phyloP scores from a whole-genome alignment of 345 rosid genomes.

The Mercurialis annua region DNA sequence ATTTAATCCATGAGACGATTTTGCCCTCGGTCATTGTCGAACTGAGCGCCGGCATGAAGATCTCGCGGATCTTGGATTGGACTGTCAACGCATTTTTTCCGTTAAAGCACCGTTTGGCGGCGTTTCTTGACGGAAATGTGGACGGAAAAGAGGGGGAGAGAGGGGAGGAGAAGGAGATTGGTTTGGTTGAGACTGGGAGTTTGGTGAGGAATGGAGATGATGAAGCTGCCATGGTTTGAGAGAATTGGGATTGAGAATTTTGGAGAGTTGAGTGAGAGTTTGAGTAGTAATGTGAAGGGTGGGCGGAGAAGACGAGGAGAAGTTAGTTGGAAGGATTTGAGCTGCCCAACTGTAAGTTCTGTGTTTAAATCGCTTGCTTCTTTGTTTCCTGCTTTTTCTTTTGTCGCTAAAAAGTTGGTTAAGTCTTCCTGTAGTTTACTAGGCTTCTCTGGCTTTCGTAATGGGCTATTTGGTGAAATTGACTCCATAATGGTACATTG shows the following conservation, averaged over 20 bases:
- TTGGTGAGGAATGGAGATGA: slow-evolving; percentile 18
- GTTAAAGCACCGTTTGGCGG: slow-evolving; percentile 12
- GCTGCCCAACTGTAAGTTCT: slow-evolving; percentile 20
- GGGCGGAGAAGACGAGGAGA: slow-evolving; percentile 89
- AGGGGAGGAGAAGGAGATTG: slow-evolving; percentile 34
- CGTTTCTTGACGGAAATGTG: slow-evolving; percentile 16
- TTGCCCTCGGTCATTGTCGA: slow-evolving; percentile 99
- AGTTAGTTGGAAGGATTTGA: slow-evolving; percentile 44
- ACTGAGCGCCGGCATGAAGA: slow-evolving; percentile 98
- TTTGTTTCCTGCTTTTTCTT: background rate
- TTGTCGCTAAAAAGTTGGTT: background rate
- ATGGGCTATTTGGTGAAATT: no score
- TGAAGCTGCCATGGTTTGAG: slow-evolving; percentile 17
- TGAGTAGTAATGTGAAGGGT: slow-evolving; percentile 17
- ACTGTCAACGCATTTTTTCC: slow-evolving; percentile 36
- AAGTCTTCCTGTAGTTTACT: no score
- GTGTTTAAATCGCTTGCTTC: slow-evolving; percentile 40
- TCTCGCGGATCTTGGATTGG: slow-evolving; percentile 86
- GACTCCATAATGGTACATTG: no score
- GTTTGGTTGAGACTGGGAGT: slow-evolving; percentile 28
- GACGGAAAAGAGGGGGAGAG: slow-evolving; percentile 29
- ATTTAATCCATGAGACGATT: slow-evolving; percentile 93
- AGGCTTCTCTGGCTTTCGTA: no score
- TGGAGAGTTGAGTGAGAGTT: slow-evolving; percentile 14
- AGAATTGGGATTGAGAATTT: slow-evolving; percentile 6